Evolutionary conservation across 2,329 filamentous ascomycete species (phyloP), one percentile per base, ranked within the genome.

Genomic region (Mariannaea elegans): DNA sequence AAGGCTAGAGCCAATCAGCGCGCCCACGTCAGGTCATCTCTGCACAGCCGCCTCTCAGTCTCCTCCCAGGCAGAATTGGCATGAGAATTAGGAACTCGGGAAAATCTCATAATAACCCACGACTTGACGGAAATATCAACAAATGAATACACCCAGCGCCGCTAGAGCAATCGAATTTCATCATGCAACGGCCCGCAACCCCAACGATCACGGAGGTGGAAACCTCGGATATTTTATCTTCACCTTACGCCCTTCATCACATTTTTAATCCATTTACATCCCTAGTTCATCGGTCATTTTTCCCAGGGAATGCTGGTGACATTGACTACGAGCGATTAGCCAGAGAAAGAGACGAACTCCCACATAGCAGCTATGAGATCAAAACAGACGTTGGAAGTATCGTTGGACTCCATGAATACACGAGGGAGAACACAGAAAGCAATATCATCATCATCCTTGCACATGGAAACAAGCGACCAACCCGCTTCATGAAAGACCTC

Each of bases 381-480:
- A 51, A 39, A 10, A 57, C 23, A n/a, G 31, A 34, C 3, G 31
- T 57, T 2, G 47, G 47, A 9, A 57, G 31, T 18, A 21, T 51
- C 10, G 54, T 57, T 21, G 54, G 54, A 2, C 10, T 57, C 13
- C 54, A 57, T n/a, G 54, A 57, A 19, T 57, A 51, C 9, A 18
- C 6, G 6, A 29, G 27, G 29, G 24, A 39, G 18, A 45, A 46
- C 31, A 10, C 24, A 2, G 39, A 34, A 9, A 51, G 47, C 32
- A 27, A 57, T 31, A 31, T 57, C 14, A 24, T 57, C 14, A 19
- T 57, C 24, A 14, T 57, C 6, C 14, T 57, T 18, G 54, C 54
- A 3, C 54, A 57, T n/a, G 54, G 54, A 18, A 57, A 57, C 18
- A 57, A 46, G 7, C 54, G 54, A 7, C 47, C 54, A 10, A 57